A percentile compares a stretch with the other conserved stretches of the same genome.
phyloP scores from a whole-genome alignment of 1,139 yeast species.

The Diutina scorzettiae region DNA sequence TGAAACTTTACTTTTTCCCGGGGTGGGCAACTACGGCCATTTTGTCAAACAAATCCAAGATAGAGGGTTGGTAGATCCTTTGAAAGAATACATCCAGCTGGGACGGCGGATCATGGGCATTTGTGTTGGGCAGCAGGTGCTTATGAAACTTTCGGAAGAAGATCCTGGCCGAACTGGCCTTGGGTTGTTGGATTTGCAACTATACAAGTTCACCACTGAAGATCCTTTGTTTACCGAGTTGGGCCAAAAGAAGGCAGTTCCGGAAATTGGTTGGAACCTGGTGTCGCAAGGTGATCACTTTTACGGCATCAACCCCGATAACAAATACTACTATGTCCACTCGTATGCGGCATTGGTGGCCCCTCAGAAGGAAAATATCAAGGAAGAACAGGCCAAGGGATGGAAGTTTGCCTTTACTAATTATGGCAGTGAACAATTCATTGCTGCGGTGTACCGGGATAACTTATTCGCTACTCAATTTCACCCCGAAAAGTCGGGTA shows the following conservation, averaged over 20 bases:
- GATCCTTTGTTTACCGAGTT: slow-evolving; percentile 19
- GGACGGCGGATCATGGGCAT: slow-evolving; percentile 91
- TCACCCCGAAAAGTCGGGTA: slow-evolving; percentile 94
- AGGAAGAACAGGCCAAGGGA: slow-evolving; percentile 32
- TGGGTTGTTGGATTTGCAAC: slow-evolving; percentile 34
- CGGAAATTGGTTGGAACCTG: slow-evolving; percentile 91
- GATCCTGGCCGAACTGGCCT: slow-evolving; percentile 51
- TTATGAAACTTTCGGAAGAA: slow-evolving; percentile 68
- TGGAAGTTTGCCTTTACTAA: slow-evolving; percentile 69
- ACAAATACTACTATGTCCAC: slow-evolving; percentile 88
- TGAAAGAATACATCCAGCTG: slow-evolving; percentile 48
- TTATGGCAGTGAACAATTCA: slow-evolving; percentile 70
- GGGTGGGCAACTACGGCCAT: slow-evolving; percentile 95
- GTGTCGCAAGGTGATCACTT: slow-evolving; percentile 24
- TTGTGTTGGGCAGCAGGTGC: slow-evolving; percentile 88
- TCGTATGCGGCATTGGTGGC: slow-evolving; percentile 69
- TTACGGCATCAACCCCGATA: slow-evolving; percentile 50
- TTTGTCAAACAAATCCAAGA: slow-evolving; percentile 60
- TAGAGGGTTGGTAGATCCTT: slow-evolving; percentile 53
- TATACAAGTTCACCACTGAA: slow-evolving; percentile 46
- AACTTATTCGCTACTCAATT: slow-evolving; percentile 92
- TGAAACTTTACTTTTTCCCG: slow-evolving; percentile 63
- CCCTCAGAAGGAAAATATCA: slow-evolving; percentile 13
- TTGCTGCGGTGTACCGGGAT: slow-evolving; percentile 71
- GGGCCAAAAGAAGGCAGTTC: slow-evolving; percentile 55